Percentiles rank a stretch among this genome's conserved stretches.
Evolutionary conservation across 768 basidiomycete species (phyloP).

Genomic region (Inosperma sp.): DNA sequence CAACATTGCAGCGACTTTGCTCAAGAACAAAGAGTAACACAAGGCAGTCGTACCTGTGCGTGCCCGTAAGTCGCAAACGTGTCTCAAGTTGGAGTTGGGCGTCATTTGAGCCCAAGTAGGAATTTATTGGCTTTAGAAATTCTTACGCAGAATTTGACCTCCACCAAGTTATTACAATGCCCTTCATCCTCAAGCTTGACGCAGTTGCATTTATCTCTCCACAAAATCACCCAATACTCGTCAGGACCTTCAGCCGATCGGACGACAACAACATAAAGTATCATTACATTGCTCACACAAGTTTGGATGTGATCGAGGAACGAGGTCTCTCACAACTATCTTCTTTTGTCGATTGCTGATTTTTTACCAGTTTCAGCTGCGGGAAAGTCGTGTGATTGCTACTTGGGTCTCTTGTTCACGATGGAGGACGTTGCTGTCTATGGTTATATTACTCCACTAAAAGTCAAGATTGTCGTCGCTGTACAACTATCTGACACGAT

Average conservation of each 20-base stretch:
- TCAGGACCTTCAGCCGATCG: slow-evolving; percentile 66
- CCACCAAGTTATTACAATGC: no score
- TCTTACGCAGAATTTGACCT: no score
- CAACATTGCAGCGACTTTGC: no score
- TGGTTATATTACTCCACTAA: slow-evolving; percentile 85
- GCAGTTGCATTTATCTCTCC: slow-evolving; percentile 85
- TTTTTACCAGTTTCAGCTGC: slow-evolving; percentile 38
- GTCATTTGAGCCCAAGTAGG: no score
- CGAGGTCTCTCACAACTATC: slow-evolving; percentile 49
- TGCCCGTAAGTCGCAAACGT: no score
- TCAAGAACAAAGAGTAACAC: no score
- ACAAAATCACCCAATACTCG: slow-evolving; percentile 75
- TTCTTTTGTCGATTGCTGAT: background rate
- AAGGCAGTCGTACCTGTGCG: no score
- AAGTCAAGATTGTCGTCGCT: slow-evolving; percentile 81
- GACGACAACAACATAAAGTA: slow-evolving; percentile 65
- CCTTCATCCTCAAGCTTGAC: slow-evolving; percentile 64
- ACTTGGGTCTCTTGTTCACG: slow-evolving; percentile 81
- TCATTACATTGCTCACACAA: slow-evolving; percentile 88
- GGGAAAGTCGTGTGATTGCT: slow-evolving; percentile 68
- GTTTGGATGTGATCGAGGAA: slow-evolving; percentile 88
- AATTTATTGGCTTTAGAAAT: no score
- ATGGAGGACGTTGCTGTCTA: slow-evolving; percentile 93
- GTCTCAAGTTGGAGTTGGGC: no score
- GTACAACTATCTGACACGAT: slow-evolving; percentile 77